These are phyloP conservation scores for Aspergillus pseudotamarii DNA, from an alignment of 2,329 filamentous ascomycete species.

Conservation along the genomic window DNA sequence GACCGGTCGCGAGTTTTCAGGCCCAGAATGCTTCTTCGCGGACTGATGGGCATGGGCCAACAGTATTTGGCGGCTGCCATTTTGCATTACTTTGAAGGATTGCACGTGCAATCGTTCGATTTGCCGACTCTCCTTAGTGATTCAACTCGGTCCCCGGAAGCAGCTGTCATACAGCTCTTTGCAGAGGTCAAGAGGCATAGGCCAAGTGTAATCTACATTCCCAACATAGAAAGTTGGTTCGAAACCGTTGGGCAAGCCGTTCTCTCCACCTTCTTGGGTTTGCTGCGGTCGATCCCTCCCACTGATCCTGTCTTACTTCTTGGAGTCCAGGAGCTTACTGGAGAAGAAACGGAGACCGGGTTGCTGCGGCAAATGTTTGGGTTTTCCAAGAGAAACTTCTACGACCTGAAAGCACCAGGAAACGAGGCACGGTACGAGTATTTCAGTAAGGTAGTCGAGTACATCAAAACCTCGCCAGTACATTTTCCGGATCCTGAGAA, in stretches of 20 bases:
- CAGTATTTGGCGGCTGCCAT: conserved; percentile 83
- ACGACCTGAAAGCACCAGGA: conserved; percentile 68
- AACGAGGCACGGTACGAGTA: conserved; percentile 70
- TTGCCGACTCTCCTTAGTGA: conserved; percentile 85
- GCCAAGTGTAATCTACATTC: conserved; percentile 93
- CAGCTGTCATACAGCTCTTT: conserved; percentile 87
- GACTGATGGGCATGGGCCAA: conserved; percentile 89
- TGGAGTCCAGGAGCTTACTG: conserved; percentile 75
- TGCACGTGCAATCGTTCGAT: conserved; percentile 95
- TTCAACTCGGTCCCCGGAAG: conserved; percentile 76
- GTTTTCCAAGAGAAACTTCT: conserved; percentile 78
- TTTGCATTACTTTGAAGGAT: conserved; percentile 86
- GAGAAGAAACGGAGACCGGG: conserved; percentile 61
- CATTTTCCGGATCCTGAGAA: conserved; percentile 87
- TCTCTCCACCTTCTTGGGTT: conserved; percentile 78
- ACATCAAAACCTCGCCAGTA: conserved; percentile 75
- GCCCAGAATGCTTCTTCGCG: conserved; percentile 80
- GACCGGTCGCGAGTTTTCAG: conserved; percentile 86
- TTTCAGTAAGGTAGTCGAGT: conserved; percentile 73
- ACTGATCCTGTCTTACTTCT: conserved; percentile 88
- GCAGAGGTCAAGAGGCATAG: conserved; percentile 92
- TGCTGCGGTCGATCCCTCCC: conserved; percentile 80
- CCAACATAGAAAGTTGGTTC: conserved; percentile 88
- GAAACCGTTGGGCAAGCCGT: conserved; percentile 64
- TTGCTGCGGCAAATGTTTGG: conserved; percentile 81